Percentiles rank a stretch among this genome's conserved stretches.
phyloP scores from a whole-genome alignment of 352 stramenopile genomes.

The Globisporangium abappressorium region DNA sequence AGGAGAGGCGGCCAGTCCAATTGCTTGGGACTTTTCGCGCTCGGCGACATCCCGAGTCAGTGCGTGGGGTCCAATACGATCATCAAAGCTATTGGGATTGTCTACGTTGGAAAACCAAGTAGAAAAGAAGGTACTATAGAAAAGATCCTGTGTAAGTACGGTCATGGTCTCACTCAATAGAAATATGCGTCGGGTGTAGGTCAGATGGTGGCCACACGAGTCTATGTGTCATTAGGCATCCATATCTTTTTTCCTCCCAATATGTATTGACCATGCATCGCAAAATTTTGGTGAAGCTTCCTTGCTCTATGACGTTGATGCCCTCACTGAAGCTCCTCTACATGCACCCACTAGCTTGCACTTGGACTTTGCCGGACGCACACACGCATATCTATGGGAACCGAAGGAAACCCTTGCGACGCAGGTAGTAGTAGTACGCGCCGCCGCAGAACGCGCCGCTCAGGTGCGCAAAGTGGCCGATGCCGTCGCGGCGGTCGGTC shows the following conservation, averaged over 20 bases:
- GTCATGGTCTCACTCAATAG: constrained; percentile 7
- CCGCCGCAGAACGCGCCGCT: constrained; percentile 58
- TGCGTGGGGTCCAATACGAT: too few relatives aligned
- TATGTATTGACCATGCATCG: background rate
- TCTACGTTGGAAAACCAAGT: constrained; percentile 29
- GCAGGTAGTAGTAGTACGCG: constrained; percentile 63
- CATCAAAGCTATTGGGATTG: constrained; percentile 19
- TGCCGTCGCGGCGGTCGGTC: constrained; percentile 45
- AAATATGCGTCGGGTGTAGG: background rate
- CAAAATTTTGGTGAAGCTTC: background rate
- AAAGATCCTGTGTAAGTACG: constrained; percentile 29
- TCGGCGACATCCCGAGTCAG: too few relatives aligned
- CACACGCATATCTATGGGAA: background rate
- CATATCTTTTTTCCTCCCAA: background rate
- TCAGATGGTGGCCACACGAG: background rate
- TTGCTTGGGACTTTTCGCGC: too few relatives aligned
- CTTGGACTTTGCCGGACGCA: too few relatives aligned
- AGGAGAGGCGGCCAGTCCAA: too few relatives aligned
- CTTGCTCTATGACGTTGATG: background rate
- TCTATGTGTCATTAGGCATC: background rate
- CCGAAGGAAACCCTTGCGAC: constrained; percentile 8
- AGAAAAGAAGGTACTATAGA: constrained; percentile 26
- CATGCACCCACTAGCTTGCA: too few relatives aligned
- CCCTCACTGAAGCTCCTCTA: background rate
- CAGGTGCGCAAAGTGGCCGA: constrained; percentile 75